Evolutionary conservation across 108 stramenopile species (phyloP), one percentile per base, ranked within the genome.

Genomic region (Hondaea fermentalgiana): DNA sequence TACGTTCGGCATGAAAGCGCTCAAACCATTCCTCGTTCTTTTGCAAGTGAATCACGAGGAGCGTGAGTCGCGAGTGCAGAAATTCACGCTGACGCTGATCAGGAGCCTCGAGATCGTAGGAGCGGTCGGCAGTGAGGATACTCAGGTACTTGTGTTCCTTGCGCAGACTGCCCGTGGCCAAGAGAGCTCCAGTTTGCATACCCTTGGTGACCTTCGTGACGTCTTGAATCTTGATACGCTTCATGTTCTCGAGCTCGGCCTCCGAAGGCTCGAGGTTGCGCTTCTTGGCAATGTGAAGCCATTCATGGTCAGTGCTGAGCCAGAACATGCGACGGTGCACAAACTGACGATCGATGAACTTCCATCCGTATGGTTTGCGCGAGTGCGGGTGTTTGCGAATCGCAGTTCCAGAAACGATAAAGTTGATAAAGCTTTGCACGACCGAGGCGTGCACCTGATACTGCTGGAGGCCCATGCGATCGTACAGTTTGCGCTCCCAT

Each of bases 11-110:
- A 12, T 53, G 3, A 53, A 83, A 83, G n/a, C 6, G 12, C 28
- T 83, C 76, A 17, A 83, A 53, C 76, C 76, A 83, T 23, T 83
- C 76, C 51, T 83, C 51, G 76, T 83, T 83, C 76, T 83, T 83
- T 53, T 83, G 76, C 4, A 83, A 83, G 51, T 83, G 76, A 53
- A 83, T 83, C 6, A 83, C 23, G 51, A 83, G 76, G 51, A 83
- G 76, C 2, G 76, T 83, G 49, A 83, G 51, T 0, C 76, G 45
- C 25, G 76, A 83, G 76, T 25, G 49, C n/a, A 83, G 23, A 83
- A 83, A 83, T 23, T 83, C 76, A 16, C 76, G 76, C 76, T 83
- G 76, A 16, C 51, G 45, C 8, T 47, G 6, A 45, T 83, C 76
- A 8, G 76, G 76, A 23, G 76, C 76, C 76, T 83, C 76, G n/a